Base-by-base conservation (phyloP, 495 filamentous ascomycete genomes). In the Arthonia radiata region DNA sequence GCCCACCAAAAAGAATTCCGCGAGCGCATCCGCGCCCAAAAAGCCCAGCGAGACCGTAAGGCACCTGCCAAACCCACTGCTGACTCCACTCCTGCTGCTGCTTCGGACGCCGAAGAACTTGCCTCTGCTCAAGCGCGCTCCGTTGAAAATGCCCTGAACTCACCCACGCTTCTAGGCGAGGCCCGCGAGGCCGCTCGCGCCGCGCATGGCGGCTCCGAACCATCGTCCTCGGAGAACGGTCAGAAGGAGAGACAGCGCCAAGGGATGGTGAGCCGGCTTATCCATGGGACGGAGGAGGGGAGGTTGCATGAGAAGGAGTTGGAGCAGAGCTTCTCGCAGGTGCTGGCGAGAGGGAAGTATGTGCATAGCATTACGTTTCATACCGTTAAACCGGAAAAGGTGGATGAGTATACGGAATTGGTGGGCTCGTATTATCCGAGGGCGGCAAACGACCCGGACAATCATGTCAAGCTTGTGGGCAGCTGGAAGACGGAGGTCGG, bases 401-500 rank as follows among this genome's bases (percentile, higher is more conserved):
- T 93, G 13, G 81, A 90, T 31, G 86, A 93, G 42, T 97, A 97
- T 46, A 68, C 83, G 15, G 62, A 82, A 17, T 54, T 94, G 28
- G 78, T 93, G n/a, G 81, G 89, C 30, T 54, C 63, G 21, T 90
- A 75, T 72, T 97, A 97, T 46, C 83, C 86, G 3, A 59, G 59
- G 30, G 75, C 92, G 62, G 89, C 86, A 8, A 52, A 51, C 21
- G 57, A 62, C 24, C 64, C 70, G 31, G 69, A 81, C 50, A 89
- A 92, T 54, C 75, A 78, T 44, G 89, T 94, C 40, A 71, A 97
- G 50, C 54, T 97, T 26, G 86, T 97, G 10, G 86, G 86, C 34
- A 94, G 86, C 54, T 97, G 86, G 86, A 68, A 86, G 46, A 92
- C 83, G 2, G 89, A 97, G 49, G 86, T 97, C 31, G 89, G 89